Conservation (phyloP, 208 protist genomes). For the Acanthamoeba royreba region DNA sequence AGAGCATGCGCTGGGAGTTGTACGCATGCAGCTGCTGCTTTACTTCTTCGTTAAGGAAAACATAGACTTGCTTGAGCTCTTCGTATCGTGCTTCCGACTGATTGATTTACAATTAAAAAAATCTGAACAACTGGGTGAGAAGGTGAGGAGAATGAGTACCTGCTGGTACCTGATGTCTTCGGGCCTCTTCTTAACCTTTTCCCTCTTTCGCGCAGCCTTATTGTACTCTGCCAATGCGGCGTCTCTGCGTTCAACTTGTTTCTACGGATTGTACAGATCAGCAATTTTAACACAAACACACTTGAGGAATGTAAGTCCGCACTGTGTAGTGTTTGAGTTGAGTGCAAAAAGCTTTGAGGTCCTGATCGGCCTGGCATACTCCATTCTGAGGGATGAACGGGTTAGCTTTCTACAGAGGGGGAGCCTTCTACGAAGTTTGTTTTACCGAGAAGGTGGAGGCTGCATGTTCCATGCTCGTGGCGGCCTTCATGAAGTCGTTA, state of each 20-base stretch:
- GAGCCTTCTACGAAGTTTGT: background rate
- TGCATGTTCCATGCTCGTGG: background rate
- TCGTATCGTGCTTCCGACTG: constrained; percentile 24
- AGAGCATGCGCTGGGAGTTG: constrained; percentile 20
- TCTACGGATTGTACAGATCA: background rate
- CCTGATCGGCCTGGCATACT: background rate
- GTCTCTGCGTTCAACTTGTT: background rate
- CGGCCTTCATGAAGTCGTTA: constrained; percentile 13
- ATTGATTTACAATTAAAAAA: background rate
- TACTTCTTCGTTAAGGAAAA: constrained; percentile 35
- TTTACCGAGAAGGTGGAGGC: background rate
- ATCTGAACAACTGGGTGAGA: background rate
- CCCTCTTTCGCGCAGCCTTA: background rate
- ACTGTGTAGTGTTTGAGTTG: constrained; percentile 26
- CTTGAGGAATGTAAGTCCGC: background rate
- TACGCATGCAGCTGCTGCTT: constrained; percentile 20
- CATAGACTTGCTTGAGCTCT: background rate
- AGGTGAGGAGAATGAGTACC: background rate
- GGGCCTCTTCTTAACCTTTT: background rate
- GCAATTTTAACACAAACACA: background rate
- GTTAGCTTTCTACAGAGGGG: background rate
- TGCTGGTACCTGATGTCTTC: constrained; percentile 10
- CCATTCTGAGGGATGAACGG: background rate
- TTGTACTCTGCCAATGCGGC: background rate
- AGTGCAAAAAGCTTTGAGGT: background rate